Percentiles rank a stretch among this genome's conserved stretches.
These are phyloP conservation scores for Xerocomellus dryophilus DNA, from an alignment of 768 basidiomycete genomes.

Conservation along the genomic window DNA sequence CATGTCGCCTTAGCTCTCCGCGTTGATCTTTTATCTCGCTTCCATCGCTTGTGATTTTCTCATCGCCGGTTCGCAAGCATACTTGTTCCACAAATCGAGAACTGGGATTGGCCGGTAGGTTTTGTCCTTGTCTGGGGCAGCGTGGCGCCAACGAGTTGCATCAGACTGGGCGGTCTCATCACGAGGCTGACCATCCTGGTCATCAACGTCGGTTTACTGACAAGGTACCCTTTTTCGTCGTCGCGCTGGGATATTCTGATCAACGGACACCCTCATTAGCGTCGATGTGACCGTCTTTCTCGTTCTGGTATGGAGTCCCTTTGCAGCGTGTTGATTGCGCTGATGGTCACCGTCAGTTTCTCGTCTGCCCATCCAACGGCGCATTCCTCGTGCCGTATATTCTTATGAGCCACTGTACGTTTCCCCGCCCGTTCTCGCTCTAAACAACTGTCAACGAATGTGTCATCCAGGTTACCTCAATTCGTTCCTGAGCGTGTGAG, in stretches of 20 bases:
- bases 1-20: slow-evolving; percentile 23
- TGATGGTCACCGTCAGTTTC: slow-evolving; percentile 25
- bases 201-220: slow-evolving; percentile 36
- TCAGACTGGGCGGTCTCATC: slow-evolving; percentile 32
- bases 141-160: background rate
- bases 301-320: slow-evolving; percentile 16
- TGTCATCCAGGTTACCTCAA: slow-evolving; percentile 34
- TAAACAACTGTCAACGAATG: background rate
- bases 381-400: slow-evolving; percentile 37
- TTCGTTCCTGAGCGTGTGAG: slow-evolving; percentile 38
- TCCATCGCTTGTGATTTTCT: slow-evolving; percentile 34
- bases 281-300: slow-evolving; percentile 30
- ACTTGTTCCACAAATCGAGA: slow-evolving; percentile 33
- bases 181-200: slow-evolving; percentile 34
- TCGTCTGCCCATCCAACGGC: slow-evolving; percentile 36
- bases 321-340: background rate
- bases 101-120: slow-evolving; percentile 29
- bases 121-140: background rate
- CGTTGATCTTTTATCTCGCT: slow-evolving; percentile 32
- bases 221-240: slow-evolving; percentile 24
- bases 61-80: slow-evolving; percentile 34
- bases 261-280: slow-evolving; percentile 14
- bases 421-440: background rate
- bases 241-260: background rate
- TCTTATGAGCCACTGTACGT: slow-evolving; percentile 38